phyloP scores from a whole-genome alignment of 2,329 filamentous ascomycete genomes.

The Fusarium gaditjirri region DNA sequence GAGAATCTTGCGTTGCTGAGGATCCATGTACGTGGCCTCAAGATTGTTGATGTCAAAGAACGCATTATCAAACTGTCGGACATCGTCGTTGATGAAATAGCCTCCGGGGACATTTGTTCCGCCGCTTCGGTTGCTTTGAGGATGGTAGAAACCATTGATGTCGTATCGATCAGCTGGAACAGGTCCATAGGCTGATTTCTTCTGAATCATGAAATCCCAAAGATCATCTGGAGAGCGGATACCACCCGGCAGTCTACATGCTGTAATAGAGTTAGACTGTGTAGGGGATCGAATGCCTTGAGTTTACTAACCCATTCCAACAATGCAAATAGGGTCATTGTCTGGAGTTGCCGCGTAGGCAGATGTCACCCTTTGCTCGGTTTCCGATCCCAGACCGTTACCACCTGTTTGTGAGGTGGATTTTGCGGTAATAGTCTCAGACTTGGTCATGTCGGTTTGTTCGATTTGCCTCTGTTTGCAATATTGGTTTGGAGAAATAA shows the following conservation, averaged over 20 bases:
- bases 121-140: background rate
- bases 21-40: background rate
- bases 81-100: background rate
- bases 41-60: background rate
- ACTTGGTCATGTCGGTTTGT: background rate
- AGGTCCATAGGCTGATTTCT: background rate
- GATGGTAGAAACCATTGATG: background rate
- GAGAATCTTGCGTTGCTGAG: background rate
- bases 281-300: rapidly evolving
- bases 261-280: rapidly evolving
- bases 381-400: rapidly evolving
- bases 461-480: background rate
- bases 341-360: rapidly evolving
- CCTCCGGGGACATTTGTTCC: background rate
- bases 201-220: background rate
- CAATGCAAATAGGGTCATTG: background rate
- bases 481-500: background rate
- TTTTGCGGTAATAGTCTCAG: background rate
- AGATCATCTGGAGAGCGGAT: background rate
- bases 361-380: rapidly evolving
- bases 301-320: background rate
- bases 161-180: background rate
- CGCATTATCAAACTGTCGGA: background rate
- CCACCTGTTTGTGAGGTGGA: rapidly evolving
- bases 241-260: background rate